Base-by-base conservation (phyloP, 1,284 basidiomycete species). In the Xerocomus amazonicus region DNA sequence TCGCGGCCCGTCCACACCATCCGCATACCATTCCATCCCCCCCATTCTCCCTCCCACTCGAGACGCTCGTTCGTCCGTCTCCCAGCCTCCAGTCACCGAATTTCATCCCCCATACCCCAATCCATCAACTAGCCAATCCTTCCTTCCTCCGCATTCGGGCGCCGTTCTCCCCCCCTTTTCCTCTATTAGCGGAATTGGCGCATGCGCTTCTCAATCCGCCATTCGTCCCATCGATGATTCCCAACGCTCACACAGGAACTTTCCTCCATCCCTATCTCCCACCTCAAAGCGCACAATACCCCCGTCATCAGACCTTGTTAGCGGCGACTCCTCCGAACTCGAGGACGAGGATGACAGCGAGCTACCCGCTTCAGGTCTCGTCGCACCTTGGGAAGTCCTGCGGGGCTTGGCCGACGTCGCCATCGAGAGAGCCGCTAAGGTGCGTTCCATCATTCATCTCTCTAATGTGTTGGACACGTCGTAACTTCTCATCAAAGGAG, bases 341-440 rank as follows among this genome's bases (percentile, higher is more conserved):
- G 84, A 88, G 47, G 85, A 81, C 37, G 80, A 87, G 34, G 82
- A 84, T 43, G 81, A 81, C 53, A 80, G 83, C 7, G 90, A 88
- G 61, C 70, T 94, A 5, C 88, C 90, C 4, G 86, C 87, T 36
- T 82, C 81, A 13, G 87, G 89, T 40, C 76, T 91, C 37, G 80
- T 90, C 50, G 89, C 89, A 6, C 88, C 88, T 40, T 88, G 87
- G 83, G 87, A 90, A 69, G 89, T 90, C 35, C 72, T 91, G 46
- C 76, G 87, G 55, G 85, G 87, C 43, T 68, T 91, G 50, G 88
- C 88, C 28, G 86, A 90, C 70, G 85, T 89, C 36, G 87, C 87
- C 28, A 82, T 83, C 50, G 80, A 88, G 63, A 76, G 84, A 49
- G 87, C 86, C 55, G 82, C 81, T 45, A 86, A 86, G 76, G 87